Percentiles rank a stretch among this genome's conserved stretches.
Evolutionary conservation across 352 stramenopile genomes (phyloP).

Genomic region (Blastocystis sp.): DNA sequence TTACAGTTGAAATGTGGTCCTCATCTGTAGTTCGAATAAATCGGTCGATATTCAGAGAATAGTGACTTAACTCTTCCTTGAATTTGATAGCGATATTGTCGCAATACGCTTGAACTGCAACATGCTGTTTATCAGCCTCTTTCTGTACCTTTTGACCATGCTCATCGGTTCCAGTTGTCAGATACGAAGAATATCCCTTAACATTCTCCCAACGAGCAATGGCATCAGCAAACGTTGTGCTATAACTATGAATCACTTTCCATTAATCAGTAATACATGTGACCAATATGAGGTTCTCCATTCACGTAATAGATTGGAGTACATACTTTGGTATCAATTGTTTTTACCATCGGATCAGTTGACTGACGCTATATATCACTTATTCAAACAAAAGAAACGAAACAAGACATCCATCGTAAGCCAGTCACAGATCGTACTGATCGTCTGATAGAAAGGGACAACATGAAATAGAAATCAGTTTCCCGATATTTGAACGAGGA

Average conservation of each 20-base stretch:
- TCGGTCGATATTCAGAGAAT: slow-evolving; percentile 82
- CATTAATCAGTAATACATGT: slow-evolving; percentile 85
- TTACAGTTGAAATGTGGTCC: slow-evolving; percentile 77
- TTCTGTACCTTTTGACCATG: slow-evolving; percentile 92
- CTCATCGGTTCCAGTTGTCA: slow-evolving; percentile 95
- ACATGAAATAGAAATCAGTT: background rate
- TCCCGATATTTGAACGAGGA: background rate
- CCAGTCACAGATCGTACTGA: background rate
- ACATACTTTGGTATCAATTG: slow-evolving; percentile 73
- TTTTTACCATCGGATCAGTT: background rate
- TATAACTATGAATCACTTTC: slow-evolving; percentile 74
- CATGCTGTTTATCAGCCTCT: slow-evolving; percentile 70
- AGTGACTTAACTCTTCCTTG: slow-evolving; percentile 76
- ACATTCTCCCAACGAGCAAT: slow-evolving; percentile 75
- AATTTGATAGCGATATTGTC: slow-evolving; percentile 83
- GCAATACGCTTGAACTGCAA: slow-evolving; percentile 74
- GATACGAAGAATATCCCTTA: slow-evolving; percentile 72
- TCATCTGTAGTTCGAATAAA: slow-evolving; percentile 93
- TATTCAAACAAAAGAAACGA: background rate
- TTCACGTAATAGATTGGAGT: slow-evolving; percentile 99
- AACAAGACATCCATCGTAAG: background rate
- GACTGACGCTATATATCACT: background rate
- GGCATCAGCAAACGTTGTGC: slow-evolving; percentile 77
- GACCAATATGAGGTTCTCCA: slow-evolving; percentile 92
- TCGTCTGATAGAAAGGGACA: background rate